Evolutionary conservation across 2,329 filamentous ascomycete species (phyloP).

Genomic region (Hypoxylon sp.): DNA sequence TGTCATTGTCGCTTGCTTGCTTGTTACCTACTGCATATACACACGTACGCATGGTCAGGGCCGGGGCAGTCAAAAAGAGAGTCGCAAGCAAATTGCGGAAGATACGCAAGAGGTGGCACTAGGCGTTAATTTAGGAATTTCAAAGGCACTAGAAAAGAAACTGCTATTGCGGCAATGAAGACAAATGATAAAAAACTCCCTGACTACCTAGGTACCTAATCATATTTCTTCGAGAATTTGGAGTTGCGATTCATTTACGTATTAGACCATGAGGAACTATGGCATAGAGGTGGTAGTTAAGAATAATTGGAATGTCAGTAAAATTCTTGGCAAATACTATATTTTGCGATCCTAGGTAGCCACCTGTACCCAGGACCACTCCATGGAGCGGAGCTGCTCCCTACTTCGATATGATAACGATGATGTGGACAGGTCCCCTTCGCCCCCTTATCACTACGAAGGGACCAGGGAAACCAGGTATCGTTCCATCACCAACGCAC

Average conservation of each 20-base stretch:
- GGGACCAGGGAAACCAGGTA: not conserved
- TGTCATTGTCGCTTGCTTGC: constrained; percentile 1
- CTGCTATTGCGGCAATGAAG: constrained; percentile 12
- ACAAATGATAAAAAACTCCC: not conserved
- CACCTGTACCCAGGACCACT: constrained; percentile 7
- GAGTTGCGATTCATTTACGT: not conserved
- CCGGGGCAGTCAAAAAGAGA: constrained; percentile 1
- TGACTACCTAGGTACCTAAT: too few species aligned
- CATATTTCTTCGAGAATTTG: not conserved
- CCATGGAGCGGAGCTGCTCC: constrained; percentile 26
- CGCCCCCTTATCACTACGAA: constrained; percentile 19
- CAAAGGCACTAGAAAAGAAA: constrained; percentile 3
- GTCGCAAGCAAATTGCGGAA: constrained; percentile 17
- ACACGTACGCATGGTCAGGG: constrained; percentile 3
- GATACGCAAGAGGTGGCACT: constrained; percentile 10
- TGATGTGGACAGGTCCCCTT: constrained; percentile 4
- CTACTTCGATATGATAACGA: constrained; percentile 19
- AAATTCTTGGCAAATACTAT: constrained; percentile 40
- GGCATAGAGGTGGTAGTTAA: not conserved
- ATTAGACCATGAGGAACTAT: not conserved
- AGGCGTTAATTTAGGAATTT: constrained; percentile 17
- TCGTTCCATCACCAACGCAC: constrained; percentile 20
- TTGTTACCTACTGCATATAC: constrained; percentile 2
- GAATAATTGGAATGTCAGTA: constrained; percentile 6
- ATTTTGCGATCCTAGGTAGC: constrained; percentile 20